A percentile compares a stretch with the other conserved stretches of the same genome.
These are phyloP conservation scores for Podila minutissima DNA, from an alignment of 192 early-diverging fungal species.

Conservation along the genomic window DNA sequence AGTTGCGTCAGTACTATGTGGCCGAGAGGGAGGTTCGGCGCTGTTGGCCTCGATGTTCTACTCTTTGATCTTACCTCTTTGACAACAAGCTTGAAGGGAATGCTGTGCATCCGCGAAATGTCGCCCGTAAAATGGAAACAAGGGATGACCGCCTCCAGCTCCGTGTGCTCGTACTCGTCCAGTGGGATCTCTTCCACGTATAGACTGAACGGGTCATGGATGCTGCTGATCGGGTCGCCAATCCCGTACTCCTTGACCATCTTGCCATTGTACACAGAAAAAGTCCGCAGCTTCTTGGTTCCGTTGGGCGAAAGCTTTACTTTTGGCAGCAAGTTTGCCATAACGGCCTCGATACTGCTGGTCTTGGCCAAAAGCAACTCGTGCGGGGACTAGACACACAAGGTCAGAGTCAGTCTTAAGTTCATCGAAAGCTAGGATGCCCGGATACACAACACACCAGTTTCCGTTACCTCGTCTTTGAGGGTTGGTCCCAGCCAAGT, in stretches of 20 bases:
- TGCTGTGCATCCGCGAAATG: slow-evolving; percentile 71
- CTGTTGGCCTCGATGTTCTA: not conserved
- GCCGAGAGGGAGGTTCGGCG: not conserved
- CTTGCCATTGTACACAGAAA: slow-evolving; percentile 61
- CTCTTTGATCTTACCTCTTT: slow-evolving; percentile 41
- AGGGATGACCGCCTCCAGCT: slow-evolving; percentile 59
- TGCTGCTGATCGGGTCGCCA: slow-evolving; percentile 54
- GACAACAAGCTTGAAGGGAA: slow-evolving; percentile 86
- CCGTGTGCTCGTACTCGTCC: slow-evolving; percentile 53
- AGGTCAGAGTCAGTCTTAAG: not conserved
- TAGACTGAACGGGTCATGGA: slow-evolving; percentile 58
- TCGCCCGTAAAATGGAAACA: slow-evolving; percentile 87
- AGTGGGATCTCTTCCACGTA: slow-evolving; percentile 68
- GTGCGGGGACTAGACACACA: slow-evolving; percentile 36
- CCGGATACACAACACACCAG: not conserved
- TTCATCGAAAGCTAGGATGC: not conserved
- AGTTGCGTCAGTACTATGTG: too few relatives aligned
- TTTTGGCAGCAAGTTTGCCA: slow-evolving; percentile 61
- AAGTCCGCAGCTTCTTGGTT: slow-evolving; percentile 65
- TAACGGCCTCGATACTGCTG: slow-evolving; percentile 55
- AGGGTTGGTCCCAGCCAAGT: slow-evolving; percentile 70
- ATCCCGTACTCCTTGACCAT: slow-evolving; percentile 55
- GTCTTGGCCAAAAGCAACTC: slow-evolving; percentile 79
- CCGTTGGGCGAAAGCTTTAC: slow-evolving; percentile 53
- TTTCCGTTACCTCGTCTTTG: slow-evolving; percentile 67